Base-by-base conservation (phyloP, 2,329 filamentous ascomycete species). In the Phialemoniopsis sp. region DNA sequence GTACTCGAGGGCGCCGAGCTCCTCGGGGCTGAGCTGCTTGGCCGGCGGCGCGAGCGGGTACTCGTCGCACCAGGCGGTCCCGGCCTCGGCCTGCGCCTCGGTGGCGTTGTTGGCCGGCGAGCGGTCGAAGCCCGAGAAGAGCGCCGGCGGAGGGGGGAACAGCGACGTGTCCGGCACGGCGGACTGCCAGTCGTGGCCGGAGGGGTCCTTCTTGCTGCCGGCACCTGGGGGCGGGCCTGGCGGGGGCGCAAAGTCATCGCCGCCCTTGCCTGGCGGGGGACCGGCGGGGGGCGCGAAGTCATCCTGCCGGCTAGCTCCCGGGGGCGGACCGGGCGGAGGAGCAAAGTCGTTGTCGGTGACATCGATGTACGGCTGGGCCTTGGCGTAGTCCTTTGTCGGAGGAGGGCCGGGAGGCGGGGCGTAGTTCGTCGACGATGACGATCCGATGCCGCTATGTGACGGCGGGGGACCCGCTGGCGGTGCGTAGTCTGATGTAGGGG, bases 131-230 rank as follows among this genome's bases (percentile, higher is more conserved):
- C 77, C 77, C 39, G 63, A 64, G 59, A 80, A 80, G 55, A 88
- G 72, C 21, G 76, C 74, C 0, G 86, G 86, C 1, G 86, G 86
- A 0, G 85, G 85, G 2, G 85, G 85, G 32, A 89, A 77, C 9
- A 86, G 70, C 1, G 83, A 70, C 2, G 79, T 88, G 57, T 89
- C 85, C 1, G 85, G 84, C 2, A 89, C 82, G 4, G 81, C 76
- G 7, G 73, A 55, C 48, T 81, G 71, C 86, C 86, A 89, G 60
- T 86, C 79, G 56, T 89, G 84, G 21, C 21, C 21, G 21, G 21
- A 10, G 21, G 6, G 6, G 21, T 10, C 21, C 21, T 26, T 10
- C 21, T 26, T 10, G 6, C 10, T 26, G 29, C 49, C 44, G 37
- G 26, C 28, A 32, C 39, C 34, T 4, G 66, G 61, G 1, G 58